Conservation (phyloP, 2,329 filamentous ascomycete species). For the Botrytis squamosa region DNA sequence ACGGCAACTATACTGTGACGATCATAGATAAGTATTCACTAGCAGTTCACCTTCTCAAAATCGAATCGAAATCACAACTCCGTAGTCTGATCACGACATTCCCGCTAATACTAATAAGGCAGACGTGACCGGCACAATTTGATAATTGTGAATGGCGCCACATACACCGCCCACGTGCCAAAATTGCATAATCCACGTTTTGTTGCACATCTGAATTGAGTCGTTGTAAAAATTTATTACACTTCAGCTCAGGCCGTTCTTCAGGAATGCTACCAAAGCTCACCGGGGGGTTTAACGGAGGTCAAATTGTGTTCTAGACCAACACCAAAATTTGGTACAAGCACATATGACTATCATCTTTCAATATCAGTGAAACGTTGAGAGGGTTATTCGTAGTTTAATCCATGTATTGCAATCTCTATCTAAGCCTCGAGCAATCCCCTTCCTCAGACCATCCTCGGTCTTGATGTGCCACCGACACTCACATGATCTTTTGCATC, state of each 20-base stretch:
- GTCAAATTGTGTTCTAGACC: neutral
- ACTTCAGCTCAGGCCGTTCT: neutral
- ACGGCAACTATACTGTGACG: neutral
- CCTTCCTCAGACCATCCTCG: neutral
- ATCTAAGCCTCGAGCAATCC: neutral
- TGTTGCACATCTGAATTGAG: neutral
- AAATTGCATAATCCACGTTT: neutral
- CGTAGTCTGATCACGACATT: neutral
- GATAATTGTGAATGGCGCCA: rapidly evolving
- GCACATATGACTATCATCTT: neutral
- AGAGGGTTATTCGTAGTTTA: neutral
- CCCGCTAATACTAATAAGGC: neutral
- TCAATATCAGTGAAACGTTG: neutral
- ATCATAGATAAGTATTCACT: neutral
- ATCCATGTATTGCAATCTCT: neutral
- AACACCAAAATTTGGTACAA: neutral
- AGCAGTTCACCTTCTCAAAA: neutral
- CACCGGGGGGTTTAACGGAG: neutral
- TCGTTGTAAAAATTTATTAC: neutral
- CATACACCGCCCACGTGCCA: neutral
- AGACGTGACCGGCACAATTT: neutral
- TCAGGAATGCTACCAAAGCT: neutral
- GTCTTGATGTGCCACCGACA: neutral
- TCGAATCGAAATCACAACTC: neutral
- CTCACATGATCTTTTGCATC: neutral